Evolutionary conservation across 306 rosid genomes (phyloP).

Genomic region (Lathyrus sativus): DNA sequence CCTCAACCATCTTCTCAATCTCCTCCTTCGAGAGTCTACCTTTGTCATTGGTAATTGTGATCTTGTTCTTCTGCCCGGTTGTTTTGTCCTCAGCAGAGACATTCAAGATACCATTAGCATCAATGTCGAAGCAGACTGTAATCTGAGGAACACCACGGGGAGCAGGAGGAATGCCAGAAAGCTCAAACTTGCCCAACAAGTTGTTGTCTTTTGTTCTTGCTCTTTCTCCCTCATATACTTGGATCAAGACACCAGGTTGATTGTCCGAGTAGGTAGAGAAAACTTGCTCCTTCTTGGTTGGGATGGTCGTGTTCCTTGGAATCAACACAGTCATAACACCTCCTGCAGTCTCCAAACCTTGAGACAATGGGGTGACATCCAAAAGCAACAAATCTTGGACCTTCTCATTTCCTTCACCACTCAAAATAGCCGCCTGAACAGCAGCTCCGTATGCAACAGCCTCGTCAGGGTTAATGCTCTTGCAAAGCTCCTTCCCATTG

Average conservation of each 20-base stretch:
- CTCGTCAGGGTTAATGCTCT: neutral
- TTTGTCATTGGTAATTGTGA: constrained; percentile 79
- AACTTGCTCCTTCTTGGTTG: constrained; percentile 54
- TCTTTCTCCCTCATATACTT: constrained; percentile 76
- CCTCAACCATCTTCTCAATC: constrained; percentile 78
- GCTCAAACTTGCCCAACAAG: constrained; percentile 72
- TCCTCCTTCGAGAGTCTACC: constrained; percentile 78
- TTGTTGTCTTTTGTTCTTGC: constrained; percentile 73
- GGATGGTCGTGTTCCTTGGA: too few species aligned
- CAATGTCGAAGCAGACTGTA: constrained; percentile 74
- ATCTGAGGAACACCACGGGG: constrained; percentile 82
- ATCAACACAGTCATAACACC: neutral
- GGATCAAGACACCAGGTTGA: constrained; percentile 81
- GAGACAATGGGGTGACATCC: neutral
- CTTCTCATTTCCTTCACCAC: neutral
- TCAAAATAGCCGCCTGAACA: neutral
- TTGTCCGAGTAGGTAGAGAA: constrained; percentile 79
- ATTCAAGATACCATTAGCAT: constrained; percentile 77
- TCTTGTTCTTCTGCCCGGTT: constrained; percentile 74
- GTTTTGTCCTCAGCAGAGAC: constrained; percentile 77
- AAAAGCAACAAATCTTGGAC: neutral
- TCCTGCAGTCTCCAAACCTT: neutral
- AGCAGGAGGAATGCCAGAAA: constrained; percentile 79
- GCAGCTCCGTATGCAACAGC: neutral
- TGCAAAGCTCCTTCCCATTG: neutral